Conservation (phyloP, 345 rosid genomes). For the Eucalyptus rudis region DNA sequence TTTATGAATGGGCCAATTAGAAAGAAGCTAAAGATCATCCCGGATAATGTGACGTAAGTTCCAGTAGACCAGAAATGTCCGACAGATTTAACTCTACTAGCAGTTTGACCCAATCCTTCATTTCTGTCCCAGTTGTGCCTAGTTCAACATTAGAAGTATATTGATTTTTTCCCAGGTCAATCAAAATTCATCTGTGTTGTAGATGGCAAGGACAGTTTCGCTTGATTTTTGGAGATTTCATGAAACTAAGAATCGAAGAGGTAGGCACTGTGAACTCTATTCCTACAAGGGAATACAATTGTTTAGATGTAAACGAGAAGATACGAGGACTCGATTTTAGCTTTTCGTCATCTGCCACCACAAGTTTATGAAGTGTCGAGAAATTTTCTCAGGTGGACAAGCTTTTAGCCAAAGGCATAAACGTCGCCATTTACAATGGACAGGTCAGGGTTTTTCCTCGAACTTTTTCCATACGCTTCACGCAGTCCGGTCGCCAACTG, state of each 20-base stretch:
- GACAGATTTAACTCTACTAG: not conserved
- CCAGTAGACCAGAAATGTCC: not conserved
- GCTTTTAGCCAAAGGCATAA: conserved; percentile 17
- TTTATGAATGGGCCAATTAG: conserved; percentile 15
- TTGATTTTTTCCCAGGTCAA: not conserved
- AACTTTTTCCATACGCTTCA: not conserved
- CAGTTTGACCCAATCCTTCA: not conserved
- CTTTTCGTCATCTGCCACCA: not conserved
- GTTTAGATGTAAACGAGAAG: not conserved
- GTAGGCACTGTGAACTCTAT: not conserved
- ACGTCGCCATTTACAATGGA: conserved; percentile 21
- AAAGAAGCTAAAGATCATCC: conserved; percentile 22
- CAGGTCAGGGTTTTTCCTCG: conserved; percentile 1
- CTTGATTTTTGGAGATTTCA: conserved; percentile 21
- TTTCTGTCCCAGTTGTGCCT: not conserved
- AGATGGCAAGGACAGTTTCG: conserved; percentile 13
- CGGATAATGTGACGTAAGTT: conserved; percentile 13
- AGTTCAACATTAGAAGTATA: not conserved
- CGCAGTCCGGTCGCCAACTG: not conserved
- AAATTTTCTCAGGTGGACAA: conserved; percentile 14
- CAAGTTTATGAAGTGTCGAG: not conserved
- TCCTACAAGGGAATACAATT: not conserved
- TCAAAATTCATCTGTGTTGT: not conserved
- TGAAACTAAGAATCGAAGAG: conserved; percentile 34
- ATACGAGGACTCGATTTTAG: not conserved